Base-by-base conservation (phyloP, 1,139 yeast genomes). In the Candida sojae region DNA sequence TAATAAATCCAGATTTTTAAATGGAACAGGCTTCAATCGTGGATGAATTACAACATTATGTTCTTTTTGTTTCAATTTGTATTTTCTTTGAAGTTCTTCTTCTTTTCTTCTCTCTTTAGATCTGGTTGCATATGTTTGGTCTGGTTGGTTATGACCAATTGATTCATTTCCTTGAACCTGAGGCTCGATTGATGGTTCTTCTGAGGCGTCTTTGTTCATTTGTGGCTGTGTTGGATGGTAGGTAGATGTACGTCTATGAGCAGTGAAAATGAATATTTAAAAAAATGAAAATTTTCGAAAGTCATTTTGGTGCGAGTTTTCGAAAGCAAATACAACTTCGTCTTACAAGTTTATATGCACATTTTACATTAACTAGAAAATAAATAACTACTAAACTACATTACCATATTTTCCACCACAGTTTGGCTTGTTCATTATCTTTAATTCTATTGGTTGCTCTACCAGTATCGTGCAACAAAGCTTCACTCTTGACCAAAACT, bases 1-100 rank as follows among this genome's bases (percentile, higher is more conserved):
- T 9, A 48, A 48, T 42, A 73, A 57, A 53, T 75, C 81, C 49
- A 55, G 64, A 2, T 60, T 51, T 48, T 70, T 71, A 53, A 70
- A 77, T 1, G 75, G 68, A 12, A 74, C 68, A 1, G 83, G 83
- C 48, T 75, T 75, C 44, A 77, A 63, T 30, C 82, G 65, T 12
- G 80, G 79, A 26, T 71, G 73, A 1, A 74, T 68, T 1, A 71
- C 56, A 9, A 69, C 71, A 45, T 70, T 71, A 43, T 63, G 62
- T 39, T 59, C 53, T 40, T 56, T 56, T 49, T 66, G 70, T 49
- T 64, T 67, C 33, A 60, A 52, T 28, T 59, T 53, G 29, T 66
- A 57, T 41, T 55, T 47, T 36, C 47, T 29, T 40, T 53, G 51
- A 39, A 46, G 42, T 43, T 58, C 56, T 38, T 58, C 56, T 46